Evolutionary conservation across 1,139 yeast genomes (phyloP), one percentile per base, ranked within the genome.

Genomic region (Debaryomyces robertsiae): DNA sequence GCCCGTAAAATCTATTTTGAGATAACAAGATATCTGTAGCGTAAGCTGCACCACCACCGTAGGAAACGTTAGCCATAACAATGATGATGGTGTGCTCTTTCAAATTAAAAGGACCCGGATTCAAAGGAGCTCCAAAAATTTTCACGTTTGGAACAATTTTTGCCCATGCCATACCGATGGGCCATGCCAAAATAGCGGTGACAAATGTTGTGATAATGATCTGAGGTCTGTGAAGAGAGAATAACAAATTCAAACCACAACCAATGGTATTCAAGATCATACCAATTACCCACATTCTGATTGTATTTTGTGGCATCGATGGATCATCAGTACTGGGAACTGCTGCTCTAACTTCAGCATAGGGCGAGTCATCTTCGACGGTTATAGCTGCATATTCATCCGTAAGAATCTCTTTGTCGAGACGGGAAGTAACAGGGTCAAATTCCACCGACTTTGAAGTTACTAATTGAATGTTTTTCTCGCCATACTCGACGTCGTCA

Each of bases 281-380:
- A 24, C 78, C 77, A 36, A 79, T 56, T 9, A 69, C 61, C 87
- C 87, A 82, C 72, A 77, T 76, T 57, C 89, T 70, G 38, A 81
- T 52, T 18, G 88, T 82, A 52, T 76, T 78, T 53, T 80, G 85
- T 1, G 81, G 82, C 25, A 79, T 51, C 1, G 65, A 46, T 2
- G 73, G 67, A 54, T 81, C 83, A 55, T 82, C 88, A 18, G 69
- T 63, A 27, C 81, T 73, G 2, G 86, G 84, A 29, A 82, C 86
- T 3, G 86, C 74, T 4, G 86, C 85, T 54, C 88, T 71, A 30
- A 82, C 89, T 55, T 82, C 88, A 0, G 86, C 81, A 55, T 79
- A 80, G 6, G 85, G 83, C 15, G 84, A 79, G 53, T 82, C 82
- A 52, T 78, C 74, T 52, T 69, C 75, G 23, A 69, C 73, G 11